Evolutionary conservation across 257 asterid species (phyloP), one percentile per base, ranked within the genome.

Genomic region (Fraxinus excelsior): DNA sequence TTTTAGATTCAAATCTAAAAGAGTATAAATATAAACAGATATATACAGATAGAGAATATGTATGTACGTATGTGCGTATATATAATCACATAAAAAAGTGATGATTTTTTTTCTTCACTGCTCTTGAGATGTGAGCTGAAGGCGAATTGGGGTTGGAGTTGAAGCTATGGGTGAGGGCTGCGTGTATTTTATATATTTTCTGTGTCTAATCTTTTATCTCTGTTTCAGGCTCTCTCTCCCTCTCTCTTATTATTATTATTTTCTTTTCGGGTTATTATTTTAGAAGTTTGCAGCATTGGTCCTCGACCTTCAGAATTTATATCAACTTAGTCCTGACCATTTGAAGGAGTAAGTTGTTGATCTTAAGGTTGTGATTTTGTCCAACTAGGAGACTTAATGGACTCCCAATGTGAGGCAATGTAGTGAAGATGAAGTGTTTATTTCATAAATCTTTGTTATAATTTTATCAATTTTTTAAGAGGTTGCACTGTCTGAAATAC

Each of bases 161-260:
- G 35, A 62, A 62, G 68, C 34, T 62, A 25, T 62, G 32, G 34
- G 32, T 11, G 7, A 26, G 23, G 68, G 68, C 68, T 62, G 66
- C 66, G 66, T 58, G 18, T 62, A 25, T 25, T 60, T 32, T 74
- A 62, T 77, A 71, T 80, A 66, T 56, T 40, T 10, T 37, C 71
- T 78, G 82, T 80, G 81, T 82, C 86, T 84, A 76, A 82, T 84
- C 82, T 79, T 82, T 86, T 75, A 86, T 84, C 88, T 82, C 86
- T 73, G 73, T 80, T 80, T 82, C 82, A 40, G 86, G 72, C 86
- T 74, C 78, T 71, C 67, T 75, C 64, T 29, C 46, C 14, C 34
- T 32, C n/a, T 2, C 44, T 1, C 16, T 12, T 2, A 38, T 38
- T 42, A 25, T 23, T 23, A 25, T 19, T 6, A 4, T n/a, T n/a